These are phyloP conservation scores for Piromyces finnis DNA, from an alignment of 192 early-diverging fungal species.

Conservation along the genomic window DNA sequence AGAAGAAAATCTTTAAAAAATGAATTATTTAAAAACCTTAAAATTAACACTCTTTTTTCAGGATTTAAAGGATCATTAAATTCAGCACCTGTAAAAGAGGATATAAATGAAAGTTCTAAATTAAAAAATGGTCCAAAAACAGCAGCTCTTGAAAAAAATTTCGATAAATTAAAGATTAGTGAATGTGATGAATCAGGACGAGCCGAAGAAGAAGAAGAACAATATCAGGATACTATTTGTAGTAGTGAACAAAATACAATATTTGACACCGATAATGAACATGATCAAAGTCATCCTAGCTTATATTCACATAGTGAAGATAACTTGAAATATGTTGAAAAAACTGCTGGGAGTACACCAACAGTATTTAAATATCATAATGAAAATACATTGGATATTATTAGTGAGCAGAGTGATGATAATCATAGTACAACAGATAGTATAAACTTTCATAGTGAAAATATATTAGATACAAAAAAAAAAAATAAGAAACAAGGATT, in stretches of 20 bases:
- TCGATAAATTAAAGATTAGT: background rate
- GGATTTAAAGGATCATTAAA: no score
- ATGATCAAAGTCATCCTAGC: background rate
- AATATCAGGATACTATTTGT: no score
- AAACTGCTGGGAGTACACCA: background rate
- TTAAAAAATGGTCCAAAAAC: background rate
- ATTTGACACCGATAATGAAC: no score
- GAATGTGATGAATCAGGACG: background rate
- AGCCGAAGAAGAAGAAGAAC: background rate
- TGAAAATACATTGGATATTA: background rate
- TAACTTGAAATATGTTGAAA: background rate
- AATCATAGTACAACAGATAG: background rate
- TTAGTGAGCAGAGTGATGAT: background rate
- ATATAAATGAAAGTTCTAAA: background rate
- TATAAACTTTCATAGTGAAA: background rate
- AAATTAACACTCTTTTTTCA: no score
- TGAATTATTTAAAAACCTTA: no score
- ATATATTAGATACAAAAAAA: background rate
- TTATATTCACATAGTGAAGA: background rate
- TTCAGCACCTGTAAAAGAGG: no score
- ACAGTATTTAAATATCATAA: background rate
- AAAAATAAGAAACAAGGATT: background rate
- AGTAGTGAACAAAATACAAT: no score
- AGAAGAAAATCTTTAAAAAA: no score
- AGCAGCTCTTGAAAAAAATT: background rate